Evolutionary conservation across 2,329 filamentous ascomycete species (phyloP).

Genomic region (Pseudocercospora pini-densiflorae): DNA sequence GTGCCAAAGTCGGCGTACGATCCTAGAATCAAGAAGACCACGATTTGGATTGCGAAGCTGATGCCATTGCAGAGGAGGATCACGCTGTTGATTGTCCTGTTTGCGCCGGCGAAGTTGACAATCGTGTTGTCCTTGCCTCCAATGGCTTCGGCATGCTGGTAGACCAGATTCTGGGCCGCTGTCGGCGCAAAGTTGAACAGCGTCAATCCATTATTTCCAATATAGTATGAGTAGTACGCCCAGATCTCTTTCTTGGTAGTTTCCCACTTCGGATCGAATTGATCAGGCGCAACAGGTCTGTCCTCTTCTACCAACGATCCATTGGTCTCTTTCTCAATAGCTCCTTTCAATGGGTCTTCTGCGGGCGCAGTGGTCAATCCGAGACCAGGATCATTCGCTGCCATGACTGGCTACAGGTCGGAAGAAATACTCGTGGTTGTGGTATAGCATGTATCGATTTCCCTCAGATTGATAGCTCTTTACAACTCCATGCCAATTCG

Average conservation of each 20-base stretch:
- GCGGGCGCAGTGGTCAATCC: constrained; percentile 34
- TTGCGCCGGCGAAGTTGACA: constrained; percentile 60
- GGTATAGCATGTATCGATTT: constrained; percentile 13
- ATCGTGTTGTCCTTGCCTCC: constrained; percentile 50
- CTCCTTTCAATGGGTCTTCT: constrained; percentile 40
- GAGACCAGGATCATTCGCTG: constrained; percentile 40
- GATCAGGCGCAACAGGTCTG: constrained; percentile 56
- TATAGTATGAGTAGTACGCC: constrained; percentile 59
- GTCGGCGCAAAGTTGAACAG: constrained; percentile 69
- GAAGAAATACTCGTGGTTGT: constrained; percentile 20
- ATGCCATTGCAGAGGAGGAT: constrained; percentile 70
- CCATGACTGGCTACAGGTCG: constrained; percentile 34
- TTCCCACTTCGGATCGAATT: constrained; percentile 58
- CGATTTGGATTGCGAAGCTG: constrained; percentile 68
- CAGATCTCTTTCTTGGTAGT: constrained; percentile 60
- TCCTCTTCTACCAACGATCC: constrained; percentile 38
- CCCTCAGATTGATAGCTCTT: background rate
- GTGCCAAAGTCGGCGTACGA: constrained; percentile 67
- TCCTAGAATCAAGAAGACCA: constrained; percentile 59
- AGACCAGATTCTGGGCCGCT: constrained; percentile 67
- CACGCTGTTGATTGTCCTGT: constrained; percentile 67
- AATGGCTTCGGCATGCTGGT: constrained; percentile 58
- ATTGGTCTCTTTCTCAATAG: constrained; percentile 26
- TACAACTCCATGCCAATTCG: background rate
- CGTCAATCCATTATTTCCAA: constrained; percentile 67